Base-by-base conservation (phyloP, 768 basidiomycete species). In the Nevesoporus exiguus region DNA sequence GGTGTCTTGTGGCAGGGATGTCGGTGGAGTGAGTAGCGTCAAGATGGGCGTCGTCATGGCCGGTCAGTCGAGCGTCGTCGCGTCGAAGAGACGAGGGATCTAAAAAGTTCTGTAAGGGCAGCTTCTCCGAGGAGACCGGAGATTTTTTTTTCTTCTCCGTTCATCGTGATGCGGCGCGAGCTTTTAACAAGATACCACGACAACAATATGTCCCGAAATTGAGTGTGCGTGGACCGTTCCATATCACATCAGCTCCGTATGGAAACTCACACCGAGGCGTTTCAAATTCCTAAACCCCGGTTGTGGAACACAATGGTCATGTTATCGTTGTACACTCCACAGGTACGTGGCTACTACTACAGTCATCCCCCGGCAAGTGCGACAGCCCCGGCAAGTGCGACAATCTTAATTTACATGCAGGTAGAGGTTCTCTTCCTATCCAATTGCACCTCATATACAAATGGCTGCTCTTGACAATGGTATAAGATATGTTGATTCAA, bases 1-100 rank as follows among this genome's bases (percentile, higher is more conserved):
- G n/a, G 30, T 27, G 27, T n/a, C n/a, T 54, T 62, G 36, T 39
- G 2, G 36, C 27, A 19, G 30, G 45, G 40, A 21, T 1, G 52
- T 34, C 5, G 53, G 51, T 5, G 50, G 2, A 19, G 54, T 49
- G 30, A 61, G 43, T n/a, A n/a, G n/a, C n/a, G n/a, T n/a, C 17
- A 61, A 17, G 50, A 50, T 14, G 9, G 61, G 43, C 9, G 52
- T 14, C 3, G 55, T 37, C 61, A 65, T 65, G 51, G 17, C 5
- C 1, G 17, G 17, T 25, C 10, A 25, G 7, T 13, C 15, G 27
- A 4, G 24, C 17, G 8, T 33, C 15, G 34, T 3, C 13, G 14
- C 34, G 34, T 36, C 3, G 5, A 8, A 19, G 10, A 19, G 27
- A 30, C n/a, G 13, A 8, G 21, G 22, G 40, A 27, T 14, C 8